Percentiles rank a stretch among this genome's conserved stretches.
Conservation (phyloP, 2,329 filamentous ascomycete genomes). For the Xylariomycetidae sp. region DNA sequence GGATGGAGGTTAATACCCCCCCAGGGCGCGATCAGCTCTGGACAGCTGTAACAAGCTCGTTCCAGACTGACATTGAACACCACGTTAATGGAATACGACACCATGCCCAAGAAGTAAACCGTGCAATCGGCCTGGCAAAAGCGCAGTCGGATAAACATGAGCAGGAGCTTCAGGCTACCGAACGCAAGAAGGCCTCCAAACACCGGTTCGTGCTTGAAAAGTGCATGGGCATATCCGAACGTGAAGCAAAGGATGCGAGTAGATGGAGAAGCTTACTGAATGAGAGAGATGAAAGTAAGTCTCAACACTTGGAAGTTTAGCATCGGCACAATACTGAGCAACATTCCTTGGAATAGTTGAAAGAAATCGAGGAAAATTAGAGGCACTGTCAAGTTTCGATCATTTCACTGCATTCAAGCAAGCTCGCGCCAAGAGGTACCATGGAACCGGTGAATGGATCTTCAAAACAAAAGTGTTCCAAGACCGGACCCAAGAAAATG, state of each 20-base stretch:
- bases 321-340: neutral
- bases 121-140: constrained; percentile 2
- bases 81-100: neutral
- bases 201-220: neutral
- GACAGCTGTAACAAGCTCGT: constrained; percentile 2
- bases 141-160: constrained; percentile 1
- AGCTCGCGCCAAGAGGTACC: constrained; percentile 3
- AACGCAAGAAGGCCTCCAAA: neutral
- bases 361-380: neutral
- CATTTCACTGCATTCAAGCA: constrained; percentile 4
- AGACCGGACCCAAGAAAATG: neutral
- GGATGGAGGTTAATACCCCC: too few relatives aligned
- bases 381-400: constrained; percentile 3
- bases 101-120: constrained; percentile 1
- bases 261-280: constrained; percentile 1
- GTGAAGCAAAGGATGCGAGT: neutral
- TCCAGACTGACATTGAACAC: constrained; percentile 2
- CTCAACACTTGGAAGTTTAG: neutral
- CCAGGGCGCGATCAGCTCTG: constrained; percentile 3
- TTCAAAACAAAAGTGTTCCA: constrained; percentile 2
- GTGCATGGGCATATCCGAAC: neutral
- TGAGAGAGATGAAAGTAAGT: constrained; percentile 1
- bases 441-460: constrained; percentile 3
- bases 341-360: neutral
- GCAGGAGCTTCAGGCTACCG: neutral